These are phyloP conservation scores for Colletotrichum viniferum DNA, from an alignment of 2,329 filamentous ascomycete species.

Conservation along the genomic window DNA sequence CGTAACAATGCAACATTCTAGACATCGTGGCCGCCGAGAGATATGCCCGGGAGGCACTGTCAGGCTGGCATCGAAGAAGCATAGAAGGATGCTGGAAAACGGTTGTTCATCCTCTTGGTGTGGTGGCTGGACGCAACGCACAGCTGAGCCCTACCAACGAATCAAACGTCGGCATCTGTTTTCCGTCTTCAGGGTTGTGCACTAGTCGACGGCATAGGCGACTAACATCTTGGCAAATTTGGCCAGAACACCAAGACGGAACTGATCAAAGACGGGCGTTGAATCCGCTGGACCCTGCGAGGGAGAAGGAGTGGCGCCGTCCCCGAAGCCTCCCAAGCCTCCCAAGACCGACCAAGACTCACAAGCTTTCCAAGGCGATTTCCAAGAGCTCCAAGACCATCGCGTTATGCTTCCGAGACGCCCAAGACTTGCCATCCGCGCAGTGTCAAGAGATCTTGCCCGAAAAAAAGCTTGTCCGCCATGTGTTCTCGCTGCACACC, in stretches of 20 bases:
- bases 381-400: slow-evolving; percentile 3
- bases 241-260: not conserved
- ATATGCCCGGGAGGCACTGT: not conserved
- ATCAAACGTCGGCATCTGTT: not conserved
- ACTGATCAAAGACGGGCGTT: not conserved
- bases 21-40: not conserved
- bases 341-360: not conserved
- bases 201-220: not conserved
- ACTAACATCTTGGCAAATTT: not conserved
- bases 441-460: slow-evolving; percentile 7
- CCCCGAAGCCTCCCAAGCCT: not conserved
- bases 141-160: not conserved
- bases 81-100: not conserved
- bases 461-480: slow-evolving; percentile 7
- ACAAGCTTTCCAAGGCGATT: slow-evolving; percentile 3
- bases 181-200: not conserved
- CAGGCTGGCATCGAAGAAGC: not conserved
- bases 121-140: not conserved
- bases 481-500: not conserved
- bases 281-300: not conserved
- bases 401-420: not conserved
- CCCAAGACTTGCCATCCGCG: slow-evolving; percentile 12
- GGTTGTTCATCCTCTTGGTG: not conserved
- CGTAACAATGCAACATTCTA: not conserved
- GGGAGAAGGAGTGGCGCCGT: not conserved